phyloP scores from a whole-genome alignment of 2,329 filamentous ascomycete species.

The Botrytis aclada region DNA sequence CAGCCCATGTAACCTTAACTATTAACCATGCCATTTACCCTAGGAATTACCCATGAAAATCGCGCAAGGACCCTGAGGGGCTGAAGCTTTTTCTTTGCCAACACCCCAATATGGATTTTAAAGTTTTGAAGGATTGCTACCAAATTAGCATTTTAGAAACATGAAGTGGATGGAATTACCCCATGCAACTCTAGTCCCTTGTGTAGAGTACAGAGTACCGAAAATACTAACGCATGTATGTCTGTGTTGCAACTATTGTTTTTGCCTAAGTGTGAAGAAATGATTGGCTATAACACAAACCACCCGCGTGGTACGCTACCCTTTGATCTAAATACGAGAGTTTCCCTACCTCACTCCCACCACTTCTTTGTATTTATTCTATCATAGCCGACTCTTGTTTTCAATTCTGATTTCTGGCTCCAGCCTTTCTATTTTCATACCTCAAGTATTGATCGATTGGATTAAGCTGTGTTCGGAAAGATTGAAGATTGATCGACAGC shows the following conservation, averaged over 20 bases:
- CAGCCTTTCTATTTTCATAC: background rate
- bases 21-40: background rate
- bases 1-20: conserved; percentile 2
- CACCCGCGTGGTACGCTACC: background rate
- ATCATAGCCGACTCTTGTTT: background rate
- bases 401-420: background rate
- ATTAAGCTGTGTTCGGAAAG: background rate
- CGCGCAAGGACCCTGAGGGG: conserved; percentile 4
- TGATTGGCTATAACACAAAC: background rate
- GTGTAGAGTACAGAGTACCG: background rate
- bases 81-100: background rate
- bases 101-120: background rate
- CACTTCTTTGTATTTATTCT: background rate
- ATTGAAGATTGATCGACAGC: background rate
- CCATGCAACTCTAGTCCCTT: background rate
- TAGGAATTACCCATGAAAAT: background rate
- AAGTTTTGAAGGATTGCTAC: background rate
- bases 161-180: background rate
- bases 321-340: background rate
- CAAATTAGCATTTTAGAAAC: background rate
- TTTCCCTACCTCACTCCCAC: background rate
- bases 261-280: background rate
- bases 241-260: background rate
- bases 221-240: background rate
- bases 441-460: background rate